phyloP scores from a whole-genome alignment of 2,329 filamentous ascomycete species.

The Alternaria rosae region DNA sequence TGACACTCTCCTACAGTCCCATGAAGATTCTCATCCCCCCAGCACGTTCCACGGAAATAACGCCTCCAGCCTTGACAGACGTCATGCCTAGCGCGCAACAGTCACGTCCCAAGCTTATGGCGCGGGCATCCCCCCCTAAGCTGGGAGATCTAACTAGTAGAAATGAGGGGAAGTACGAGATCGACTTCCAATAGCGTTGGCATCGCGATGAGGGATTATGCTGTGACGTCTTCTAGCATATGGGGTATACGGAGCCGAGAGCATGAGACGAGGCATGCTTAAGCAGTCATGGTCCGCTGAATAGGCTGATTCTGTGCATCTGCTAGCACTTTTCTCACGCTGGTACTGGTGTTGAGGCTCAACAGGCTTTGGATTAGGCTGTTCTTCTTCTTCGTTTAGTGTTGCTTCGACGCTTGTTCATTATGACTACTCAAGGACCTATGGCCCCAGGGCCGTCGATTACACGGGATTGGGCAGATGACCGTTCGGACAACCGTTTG shows the following conservation, averaged over 20 bases:
- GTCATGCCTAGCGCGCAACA: slow-evolving; percentile 20
- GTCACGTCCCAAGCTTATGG: slow-evolving; percentile 14
- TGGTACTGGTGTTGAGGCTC: background rate
- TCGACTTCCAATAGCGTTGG: slow-evolving; percentile 13
- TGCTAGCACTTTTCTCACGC: background rate
- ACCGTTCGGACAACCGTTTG: slow-evolving; percentile 14
- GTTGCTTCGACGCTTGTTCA: background rate
- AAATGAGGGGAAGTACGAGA: slow-evolving; percentile 15
- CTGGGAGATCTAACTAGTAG: slow-evolving; percentile 4
- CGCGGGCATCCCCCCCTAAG: slow-evolving; percentile 10
- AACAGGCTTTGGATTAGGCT: background rate
- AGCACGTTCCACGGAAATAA: slow-evolving; percentile 6
- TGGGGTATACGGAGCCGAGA: slow-evolving; percentile 4
- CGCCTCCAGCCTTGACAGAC: slow-evolving; percentile 11
- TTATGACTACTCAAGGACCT: slow-evolving; percentile 20
- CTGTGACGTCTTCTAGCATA: slow-evolving; percentile 19
- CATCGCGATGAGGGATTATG: background rate
- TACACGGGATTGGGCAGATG: slow-evolving; percentile 30
- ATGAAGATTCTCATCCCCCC: background rate
- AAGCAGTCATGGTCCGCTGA: slow-evolving; percentile 5
- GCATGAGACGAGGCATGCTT: slow-evolving; percentile 5
- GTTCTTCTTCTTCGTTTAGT: background rate
- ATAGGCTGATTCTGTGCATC: background rate
- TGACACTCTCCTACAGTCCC: too few species aligned
- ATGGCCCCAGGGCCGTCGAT: slow-evolving; percentile 26